Percentiles rank a stretch among this genome's conserved stretches.
Evolutionary conservation across 1,284 basidiomycete genomes (phyloP).

Genomic region (Marasmius tenuissimus): DNA sequence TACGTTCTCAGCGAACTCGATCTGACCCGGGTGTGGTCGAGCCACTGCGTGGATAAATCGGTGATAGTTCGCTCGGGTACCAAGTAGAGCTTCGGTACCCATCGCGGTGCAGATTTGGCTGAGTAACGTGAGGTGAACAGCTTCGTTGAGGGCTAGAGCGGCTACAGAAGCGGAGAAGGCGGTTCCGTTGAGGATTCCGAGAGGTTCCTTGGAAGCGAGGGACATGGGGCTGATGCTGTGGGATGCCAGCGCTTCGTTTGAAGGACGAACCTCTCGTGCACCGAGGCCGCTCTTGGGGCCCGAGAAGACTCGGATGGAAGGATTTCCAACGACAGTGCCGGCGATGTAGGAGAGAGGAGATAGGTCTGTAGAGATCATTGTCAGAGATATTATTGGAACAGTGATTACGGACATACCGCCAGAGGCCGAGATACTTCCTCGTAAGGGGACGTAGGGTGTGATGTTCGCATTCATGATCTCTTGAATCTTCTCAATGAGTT

Average conservation of each 20-base stretch:
- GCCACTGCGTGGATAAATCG: conserved; percentile 79
- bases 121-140: conserved; percentile 70
- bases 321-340: conserved; percentile 72
- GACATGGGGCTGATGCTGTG: conserved; percentile 66
- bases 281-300: conserved; percentile 48
- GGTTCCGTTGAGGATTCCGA: conserved; percentile 80
- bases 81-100: conserved; percentile 79
- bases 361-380: conserved; percentile 47
- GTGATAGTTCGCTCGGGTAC: conserved; percentile 71
- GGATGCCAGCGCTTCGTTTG: conserved; percentile 62
- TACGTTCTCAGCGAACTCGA: conserved; percentile 72
- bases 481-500: conserved; percentile 78
- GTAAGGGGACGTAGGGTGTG: conserved; percentile 79
- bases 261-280: conserved; percentile 56
- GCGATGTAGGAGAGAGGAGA: conserved; percentile 83
- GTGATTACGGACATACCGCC: conserved; percentile 51
- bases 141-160: conserved; percentile 72
- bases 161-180: conserved; percentile 75
- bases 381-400: conserved; percentile 12
- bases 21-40: conserved; percentile 85
- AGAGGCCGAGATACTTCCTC: conserved; percentile 80
- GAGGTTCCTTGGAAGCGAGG: conserved; percentile 78
- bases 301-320: conserved; percentile 74
- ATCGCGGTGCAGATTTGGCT: conserved; percentile 81
- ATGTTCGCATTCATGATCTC: conserved; percentile 72